phyloP scores from a whole-genome alignment of 2,329 filamentous ascomycete genomes.

The Scytalidium lignicola region DNA sequence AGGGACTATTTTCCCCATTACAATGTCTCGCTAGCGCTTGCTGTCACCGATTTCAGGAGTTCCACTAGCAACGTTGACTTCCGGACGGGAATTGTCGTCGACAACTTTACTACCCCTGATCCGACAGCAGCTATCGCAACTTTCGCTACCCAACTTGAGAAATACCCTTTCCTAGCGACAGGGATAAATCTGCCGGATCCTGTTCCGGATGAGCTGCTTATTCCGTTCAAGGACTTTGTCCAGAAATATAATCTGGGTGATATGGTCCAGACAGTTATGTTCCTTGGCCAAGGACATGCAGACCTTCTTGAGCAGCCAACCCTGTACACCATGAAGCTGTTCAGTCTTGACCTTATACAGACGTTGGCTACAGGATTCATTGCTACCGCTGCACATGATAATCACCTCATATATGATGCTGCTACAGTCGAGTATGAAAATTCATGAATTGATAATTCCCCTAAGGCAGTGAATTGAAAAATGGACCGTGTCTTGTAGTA shows the following conservation, averaged over 20 bases:
- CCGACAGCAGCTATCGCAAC: slow-evolving; percentile 3
- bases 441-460: too few relatives aligned
- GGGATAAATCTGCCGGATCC: slow-evolving; percentile 36
- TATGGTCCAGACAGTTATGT: slow-evolving; percentile 35
- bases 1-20: slow-evolving; percentile 40
- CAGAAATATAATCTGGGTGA: slow-evolving; percentile 31
- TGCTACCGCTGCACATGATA: slow-evolving; percentile 7
- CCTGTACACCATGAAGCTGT: slow-evolving; percentile 40
- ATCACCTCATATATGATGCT: slow-evolving; percentile 13
- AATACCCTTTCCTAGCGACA: slow-evolving; percentile 27
- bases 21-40: slow-evolving; percentile 14
- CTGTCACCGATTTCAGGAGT: not conserved
- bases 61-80: not conserved
- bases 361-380: slow-evolving; percentile 10
- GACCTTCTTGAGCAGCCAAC: slow-evolving; percentile 38
- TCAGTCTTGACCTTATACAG: slow-evolving; percentile 20
- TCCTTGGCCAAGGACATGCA: slow-evolving; percentile 37
- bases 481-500: too few relatives aligned
- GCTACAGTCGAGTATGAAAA: not conserved
- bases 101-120: slow-evolving; percentile 2
- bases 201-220: slow-evolving; percentile 15
- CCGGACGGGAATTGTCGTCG: slow-evolving; percentile 6
- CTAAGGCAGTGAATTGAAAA: too few relatives aligned
- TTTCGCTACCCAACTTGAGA: slow-evolving; percentile 19
- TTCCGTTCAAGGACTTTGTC: slow-evolving; percentile 18